These are phyloP conservation scores for Pseudogymnoascus sp. DNA, from an alignment of 2,329 filamentous ascomycete genomes.

Conservation along the genomic window DNA sequence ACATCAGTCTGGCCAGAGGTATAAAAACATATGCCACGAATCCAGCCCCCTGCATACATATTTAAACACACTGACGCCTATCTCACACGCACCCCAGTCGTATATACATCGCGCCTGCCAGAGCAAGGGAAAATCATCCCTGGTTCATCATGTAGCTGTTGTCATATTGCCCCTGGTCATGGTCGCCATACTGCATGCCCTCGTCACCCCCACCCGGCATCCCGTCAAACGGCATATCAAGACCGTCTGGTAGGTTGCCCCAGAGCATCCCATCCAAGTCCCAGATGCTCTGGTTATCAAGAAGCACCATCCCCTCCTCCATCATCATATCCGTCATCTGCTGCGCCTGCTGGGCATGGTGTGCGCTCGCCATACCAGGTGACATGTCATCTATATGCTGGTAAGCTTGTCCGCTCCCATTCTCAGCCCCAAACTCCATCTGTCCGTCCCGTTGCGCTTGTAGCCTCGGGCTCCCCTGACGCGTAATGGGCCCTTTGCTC, in stretches of 20 bases:
- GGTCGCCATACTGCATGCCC: neutral
- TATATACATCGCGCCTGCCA: neutral
- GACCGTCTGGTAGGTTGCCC: conserved; percentile 34
- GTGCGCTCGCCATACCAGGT: conserved; percentile 18
- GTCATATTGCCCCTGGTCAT: neutral
- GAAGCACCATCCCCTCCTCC: conserved; percentile 43
- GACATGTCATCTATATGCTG: conserved; percentile 14
- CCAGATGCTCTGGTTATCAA: conserved; percentile 47
- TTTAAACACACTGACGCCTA: neutral
- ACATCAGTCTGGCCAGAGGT: neutral
- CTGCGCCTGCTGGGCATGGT: conserved; percentile 32
- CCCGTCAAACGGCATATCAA: conserved; percentile 26
- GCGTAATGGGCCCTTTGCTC: conserved; percentile 22
- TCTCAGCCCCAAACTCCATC: conserved; percentile 17
- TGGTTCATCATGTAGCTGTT: conserved; percentile 4
- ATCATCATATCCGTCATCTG: conserved; percentile 37
- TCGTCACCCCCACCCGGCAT: conserved; percentile 13
- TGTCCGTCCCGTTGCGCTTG: conserved; percentile 19
- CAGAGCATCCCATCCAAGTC: conserved; percentile 49
- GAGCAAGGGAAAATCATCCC: neutral
- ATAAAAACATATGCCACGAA: neutral
- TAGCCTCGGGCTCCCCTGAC: conserved; percentile 25
- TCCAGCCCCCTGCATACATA: neutral
- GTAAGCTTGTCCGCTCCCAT: neutral
- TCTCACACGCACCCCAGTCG: neutral